phyloP scores from a whole-genome alignment of 192 early-diverging fungal genomes.

The Martensiomyces pterosporus region DNA sequence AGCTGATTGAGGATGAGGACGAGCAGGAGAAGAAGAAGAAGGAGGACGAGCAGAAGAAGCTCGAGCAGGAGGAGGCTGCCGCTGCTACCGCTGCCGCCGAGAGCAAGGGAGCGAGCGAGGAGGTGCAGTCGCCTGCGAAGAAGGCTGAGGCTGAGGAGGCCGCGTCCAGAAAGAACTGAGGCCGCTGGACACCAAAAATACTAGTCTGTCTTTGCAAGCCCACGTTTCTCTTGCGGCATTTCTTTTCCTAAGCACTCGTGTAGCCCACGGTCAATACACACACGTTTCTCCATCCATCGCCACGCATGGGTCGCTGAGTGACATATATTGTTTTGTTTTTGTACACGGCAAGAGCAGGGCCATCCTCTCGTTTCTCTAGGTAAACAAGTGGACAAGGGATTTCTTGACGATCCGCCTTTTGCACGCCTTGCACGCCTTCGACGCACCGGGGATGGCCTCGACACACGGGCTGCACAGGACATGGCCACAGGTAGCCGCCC shows the following conservation, averaged over 20 bases:
- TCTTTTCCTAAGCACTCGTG: no score
- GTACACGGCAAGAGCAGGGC: no score
- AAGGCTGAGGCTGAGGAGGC: constrained; percentile 3
- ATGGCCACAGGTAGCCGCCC: constrained; percentile 47
- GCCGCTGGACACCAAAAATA: no score
- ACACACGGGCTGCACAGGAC: constrained; percentile 39
- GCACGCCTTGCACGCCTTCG: constrained; percentile 31
- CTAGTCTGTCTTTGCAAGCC: no score
- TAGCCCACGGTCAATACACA: no score
- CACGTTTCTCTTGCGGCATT: no score
- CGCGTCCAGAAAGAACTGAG: no score
- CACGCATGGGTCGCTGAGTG: no score
- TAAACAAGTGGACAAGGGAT: constrained; percentile 32
- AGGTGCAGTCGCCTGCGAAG: constrained; percentile 3
- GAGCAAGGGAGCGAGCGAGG: constrained; percentile 16
- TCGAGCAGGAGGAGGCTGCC: constrained; percentile 34
- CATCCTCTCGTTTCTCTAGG: no score
- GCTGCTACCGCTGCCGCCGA: no score
- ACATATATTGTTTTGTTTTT: no score
- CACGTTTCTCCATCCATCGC: no score
- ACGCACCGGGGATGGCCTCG: constrained; percentile 14
- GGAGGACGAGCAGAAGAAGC: constrained; percentile 54
- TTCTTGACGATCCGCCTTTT: constrained; percentile 29
- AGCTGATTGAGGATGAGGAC: constrained; percentile 91
- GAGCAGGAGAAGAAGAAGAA: constrained; percentile 72